These are phyloP conservation scores for Petrea volubilis DNA, from an alignment of 257 asterid genomes.

Conservation along the genomic window DNA sequence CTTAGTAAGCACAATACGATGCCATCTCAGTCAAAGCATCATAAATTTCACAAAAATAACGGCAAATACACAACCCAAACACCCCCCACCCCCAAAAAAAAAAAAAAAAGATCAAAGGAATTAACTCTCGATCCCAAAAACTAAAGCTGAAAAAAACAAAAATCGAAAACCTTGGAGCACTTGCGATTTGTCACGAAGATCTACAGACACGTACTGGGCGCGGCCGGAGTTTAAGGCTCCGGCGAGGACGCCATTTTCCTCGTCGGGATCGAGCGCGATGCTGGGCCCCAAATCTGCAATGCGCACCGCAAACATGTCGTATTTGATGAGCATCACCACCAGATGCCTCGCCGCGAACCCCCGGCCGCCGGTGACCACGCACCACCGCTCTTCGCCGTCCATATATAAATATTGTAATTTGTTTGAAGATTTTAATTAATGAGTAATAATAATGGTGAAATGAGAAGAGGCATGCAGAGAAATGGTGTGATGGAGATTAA, in stretches of 20 bases:
- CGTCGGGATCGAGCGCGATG: constrained; percentile 68
- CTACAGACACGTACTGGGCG: constrained; percentile 73
- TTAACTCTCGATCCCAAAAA: background rate
- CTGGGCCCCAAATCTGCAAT: constrained; percentile 74
- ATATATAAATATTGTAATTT: no score
- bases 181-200: constrained; percentile 90
- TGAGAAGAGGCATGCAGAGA: no score
- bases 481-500: no score
- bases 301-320: constrained; percentile 69
- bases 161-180: constrained; percentile 73
- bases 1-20: no score
- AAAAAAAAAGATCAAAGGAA: background rate
- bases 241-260: constrained; percentile 65
- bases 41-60: no score
- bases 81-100: no score
- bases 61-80: no score
- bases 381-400: constrained; percentile 70
- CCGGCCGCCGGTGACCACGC: constrained; percentile 95
- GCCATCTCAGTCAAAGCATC: no score
- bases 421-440: no score
- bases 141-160: background rate
- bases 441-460: no score
- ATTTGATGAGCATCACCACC: constrained; percentile 76
- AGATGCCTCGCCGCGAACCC: constrained; percentile 96
- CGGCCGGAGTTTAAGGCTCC: constrained; percentile 71